Base-by-base conservation (phyloP, 2,329 filamentous ascomycete species). In the Calonectria ilicicola region DNA sequence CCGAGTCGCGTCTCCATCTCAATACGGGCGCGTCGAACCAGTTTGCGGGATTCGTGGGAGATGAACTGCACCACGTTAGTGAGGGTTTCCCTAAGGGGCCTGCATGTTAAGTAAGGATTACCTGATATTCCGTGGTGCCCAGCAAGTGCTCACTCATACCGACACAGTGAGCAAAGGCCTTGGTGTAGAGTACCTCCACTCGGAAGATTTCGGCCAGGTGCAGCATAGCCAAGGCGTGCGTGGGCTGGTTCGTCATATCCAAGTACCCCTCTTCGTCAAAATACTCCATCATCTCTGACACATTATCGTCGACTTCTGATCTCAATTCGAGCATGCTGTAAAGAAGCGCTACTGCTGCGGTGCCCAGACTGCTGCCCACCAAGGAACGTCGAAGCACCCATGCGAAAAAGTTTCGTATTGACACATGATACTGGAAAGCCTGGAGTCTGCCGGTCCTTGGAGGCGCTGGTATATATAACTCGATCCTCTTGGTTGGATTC, bases 111-210 rank as follows among this genome's bases (percentile, higher is more conserved):
- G 19, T 29, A 29, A 65, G 65, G 83, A 89, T 77, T 84, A 93
- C 92, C 81, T 89, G 85, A 73, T 91, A 94, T 74, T 94, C 93
- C 1, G 87, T 81, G 75, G 88, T 90, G 7, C 83, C 79, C 47
- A 87, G 85, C 6, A 96, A 74, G 29, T 86, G 85, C 23, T 93
- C 90, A 72, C 89, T 90, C 94, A 96, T 95, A 51, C 94, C 94
- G 42, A 93, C 92, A 79, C 94, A 95, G 79, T 97, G 94, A 17
- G 90, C 88, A 82, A 96, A 95, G 0, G 94, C 92, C 78, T 94
- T 89, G 14, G 92, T 88, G 86, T 94, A 96, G 15, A 94, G 83
- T n/a, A 91, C 88, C 66, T 86, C 86, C 29, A 93, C 82, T 65
- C 90, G 88, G 75, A 92, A 92, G 26, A 87, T 85, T 79, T 96